These are phyloP conservation scores for Aegilops umbellulata DNA, from an alignment of 176 grass and related monocot genomes.

Conservation along the genomic window DNA sequence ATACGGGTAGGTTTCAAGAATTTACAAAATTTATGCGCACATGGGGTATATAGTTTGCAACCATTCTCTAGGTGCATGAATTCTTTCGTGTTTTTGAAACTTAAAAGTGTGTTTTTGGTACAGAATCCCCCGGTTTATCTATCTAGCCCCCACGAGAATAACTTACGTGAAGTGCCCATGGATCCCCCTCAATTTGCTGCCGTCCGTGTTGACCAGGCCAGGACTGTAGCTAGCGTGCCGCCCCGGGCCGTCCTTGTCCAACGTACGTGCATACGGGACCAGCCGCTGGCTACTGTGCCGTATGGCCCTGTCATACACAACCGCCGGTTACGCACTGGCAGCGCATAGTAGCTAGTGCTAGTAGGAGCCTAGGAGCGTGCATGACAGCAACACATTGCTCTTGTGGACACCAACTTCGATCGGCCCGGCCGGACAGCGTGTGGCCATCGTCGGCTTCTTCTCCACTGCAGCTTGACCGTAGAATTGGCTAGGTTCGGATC, in stretches of 20 bases:
- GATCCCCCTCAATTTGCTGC: neutral
- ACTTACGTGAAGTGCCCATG: conserved; percentile 18
- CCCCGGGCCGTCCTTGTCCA: neutral
- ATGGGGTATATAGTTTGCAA: too few relatives aligned
- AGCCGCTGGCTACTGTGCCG: neutral
- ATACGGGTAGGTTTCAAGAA: too few relatives aligned
- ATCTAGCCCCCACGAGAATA: conserved; percentile 28
- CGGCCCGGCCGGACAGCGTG: neutral
- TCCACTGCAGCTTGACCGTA: neutral
- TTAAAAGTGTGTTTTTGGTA: too few relatives aligned
- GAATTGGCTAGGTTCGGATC: neutral
- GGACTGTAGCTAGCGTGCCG: neutral
- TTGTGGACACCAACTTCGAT: neutral
- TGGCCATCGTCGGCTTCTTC: neutral
- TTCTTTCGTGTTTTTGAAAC: too few relatives aligned
- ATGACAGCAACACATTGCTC: neutral
- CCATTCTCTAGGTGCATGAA: too few relatives aligned
- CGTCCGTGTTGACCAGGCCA: conserved; percentile 9
- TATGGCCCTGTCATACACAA: neutral
- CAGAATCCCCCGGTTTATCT: neutral
- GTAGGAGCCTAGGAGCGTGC: neutral
- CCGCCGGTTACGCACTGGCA: neutral
- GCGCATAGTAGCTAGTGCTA: neutral
- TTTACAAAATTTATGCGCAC: too few relatives aligned
- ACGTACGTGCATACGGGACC: neutral